phyloP scores from a whole-genome alignment of 306 rosid genomes.

The Sphenostylis stenocarpa region DNA sequence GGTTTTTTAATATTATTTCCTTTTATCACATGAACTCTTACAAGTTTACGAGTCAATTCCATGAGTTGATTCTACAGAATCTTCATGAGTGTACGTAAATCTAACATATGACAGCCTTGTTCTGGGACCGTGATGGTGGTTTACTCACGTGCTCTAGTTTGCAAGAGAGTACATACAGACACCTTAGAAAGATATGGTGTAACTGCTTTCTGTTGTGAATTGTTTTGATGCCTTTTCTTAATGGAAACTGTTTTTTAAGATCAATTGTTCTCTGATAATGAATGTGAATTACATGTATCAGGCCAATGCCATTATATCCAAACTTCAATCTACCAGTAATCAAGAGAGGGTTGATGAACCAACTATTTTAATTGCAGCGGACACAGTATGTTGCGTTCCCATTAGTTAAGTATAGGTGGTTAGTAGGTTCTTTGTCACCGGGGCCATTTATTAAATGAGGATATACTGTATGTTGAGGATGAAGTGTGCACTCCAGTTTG shows the following conservation, averaged over 20 bases:
- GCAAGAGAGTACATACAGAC: not conserved
- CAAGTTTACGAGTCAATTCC: no score
- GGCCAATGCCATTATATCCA: slow-evolving; percentile 86
- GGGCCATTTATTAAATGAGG: slow-evolving; percentile 64
- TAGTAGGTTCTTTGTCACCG: slow-evolving; percentile 48
- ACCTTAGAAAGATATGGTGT: not conserved
- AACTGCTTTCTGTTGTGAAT: not conserved
- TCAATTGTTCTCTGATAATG: slow-evolving; percentile 42
- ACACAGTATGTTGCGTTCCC: slow-evolving; percentile 71
- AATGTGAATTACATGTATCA: slow-evolving; percentile 51
- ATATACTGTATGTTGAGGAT: slow-evolving; percentile 29
- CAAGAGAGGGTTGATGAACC: slow-evolving; percentile 61
- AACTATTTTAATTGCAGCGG: slow-evolving; percentile 82
- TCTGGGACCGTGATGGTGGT: not conserved
- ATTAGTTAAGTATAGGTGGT: slow-evolving; percentile 20
- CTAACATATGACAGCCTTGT: no score
- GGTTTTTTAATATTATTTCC: no score
- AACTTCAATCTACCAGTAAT: slow-evolving; percentile 50
- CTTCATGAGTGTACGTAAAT: no score
- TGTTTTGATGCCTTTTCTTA: slow-evolving; percentile 19
- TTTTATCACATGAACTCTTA: no score
- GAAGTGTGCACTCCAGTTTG: slow-evolving; percentile 18
- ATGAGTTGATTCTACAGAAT: no score
- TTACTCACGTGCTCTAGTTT: not conserved
- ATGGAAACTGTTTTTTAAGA: slow-evolving; percentile 10